Conservation (phyloP, 148 eudicot species). For the Nepenthes mirabilis region DNA sequence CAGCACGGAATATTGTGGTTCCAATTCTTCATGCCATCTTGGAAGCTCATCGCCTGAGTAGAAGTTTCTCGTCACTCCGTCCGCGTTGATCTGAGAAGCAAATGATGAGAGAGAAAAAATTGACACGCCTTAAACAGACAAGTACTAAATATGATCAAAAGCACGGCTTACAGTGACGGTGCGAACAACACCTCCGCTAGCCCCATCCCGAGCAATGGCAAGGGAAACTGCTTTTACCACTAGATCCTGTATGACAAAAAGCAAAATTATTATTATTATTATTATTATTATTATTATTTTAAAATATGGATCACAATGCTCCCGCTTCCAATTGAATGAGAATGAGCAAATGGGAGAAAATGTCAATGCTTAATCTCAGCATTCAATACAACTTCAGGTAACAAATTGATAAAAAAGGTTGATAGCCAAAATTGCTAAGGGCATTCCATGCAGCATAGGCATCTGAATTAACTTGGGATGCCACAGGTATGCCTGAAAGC, state of each 20-base stretch:
- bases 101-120: background rate
- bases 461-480: no score
- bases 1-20: slow-evolving; percentile 49
- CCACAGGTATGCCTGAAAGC: no score
- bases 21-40: slow-evolving; percentile 78
- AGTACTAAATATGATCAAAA: background rate
- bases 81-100: slow-evolving; percentile 48
- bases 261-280: background rate
- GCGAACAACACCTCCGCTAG: slow-evolving; percentile 95
- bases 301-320: no score
- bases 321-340: no score
- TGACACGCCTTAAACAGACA: background rate
- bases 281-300: background rate
- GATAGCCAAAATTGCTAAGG: no score
- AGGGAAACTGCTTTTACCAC: slow-evolving; percentile 95
- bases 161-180: slow-evolving; percentile 63
- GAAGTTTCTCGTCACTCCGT: slow-evolving; percentile 69
- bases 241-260: slow-evolving; percentile 37
- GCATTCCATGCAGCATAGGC: no score
- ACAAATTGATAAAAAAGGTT: no score
- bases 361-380: no score
- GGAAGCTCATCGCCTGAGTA: slow-evolving; percentile 67
- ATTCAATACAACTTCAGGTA: no score
- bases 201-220: slow-evolving; percentile 98
- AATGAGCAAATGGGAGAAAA: no score